A percentile compares a stretch with the other conserved stretches of the same genome.
These are phyloP conservation scores for Smallanthus sonchifolius DNA, from an alignment of 129 eudicot genomes.

Conservation along the genomic window DNA sequence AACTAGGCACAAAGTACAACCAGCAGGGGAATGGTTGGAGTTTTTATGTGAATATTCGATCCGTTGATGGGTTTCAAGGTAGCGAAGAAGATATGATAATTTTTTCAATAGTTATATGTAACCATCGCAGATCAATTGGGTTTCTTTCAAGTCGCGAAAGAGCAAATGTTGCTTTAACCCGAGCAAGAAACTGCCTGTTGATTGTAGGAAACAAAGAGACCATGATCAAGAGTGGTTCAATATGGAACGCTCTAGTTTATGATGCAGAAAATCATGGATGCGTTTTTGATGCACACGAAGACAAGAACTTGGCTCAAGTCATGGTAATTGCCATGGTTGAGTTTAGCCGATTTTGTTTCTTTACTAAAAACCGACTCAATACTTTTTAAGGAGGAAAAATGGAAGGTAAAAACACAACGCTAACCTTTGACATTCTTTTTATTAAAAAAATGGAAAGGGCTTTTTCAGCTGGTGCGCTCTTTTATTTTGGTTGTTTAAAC, in stretches of 20 bases:
- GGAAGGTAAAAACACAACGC: no score
- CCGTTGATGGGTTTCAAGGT: constrained; percentile 78
- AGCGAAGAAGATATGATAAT: constrained; percentile 72
- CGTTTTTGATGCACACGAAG: constrained; percentile 41
- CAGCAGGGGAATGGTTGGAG: not conserved
- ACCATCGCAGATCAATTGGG: constrained; percentile 49
- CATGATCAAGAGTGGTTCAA: constrained; percentile 43
- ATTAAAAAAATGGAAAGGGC: no score
- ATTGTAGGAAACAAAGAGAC: constrained; percentile 62
- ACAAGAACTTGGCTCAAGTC: constrained; percentile 42
- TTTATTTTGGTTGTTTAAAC: not conserved
- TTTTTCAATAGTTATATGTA: constrained; percentile 60
- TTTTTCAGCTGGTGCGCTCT: no score
- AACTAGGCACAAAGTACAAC: constrained; percentile 37
- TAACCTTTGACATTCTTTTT: no score
- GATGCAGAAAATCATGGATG: constrained; percentile 63
- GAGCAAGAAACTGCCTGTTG: constrained; percentile 79
- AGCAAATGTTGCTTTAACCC: constrained; percentile 65
- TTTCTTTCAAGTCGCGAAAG: constrained; percentile 49
- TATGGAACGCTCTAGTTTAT: constrained; percentile 50
- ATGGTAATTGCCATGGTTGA: constrained; percentile 33
- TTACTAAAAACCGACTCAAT: constrained; percentile 20
- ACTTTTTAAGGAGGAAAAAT: constrained; percentile 36
- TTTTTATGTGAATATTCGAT: constrained; percentile 47
- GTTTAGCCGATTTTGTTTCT: constrained; percentile 14